phyloP scores from a whole-genome alignment of 176 grass and related monocot species.

The Oryza longistaminata region DNA sequence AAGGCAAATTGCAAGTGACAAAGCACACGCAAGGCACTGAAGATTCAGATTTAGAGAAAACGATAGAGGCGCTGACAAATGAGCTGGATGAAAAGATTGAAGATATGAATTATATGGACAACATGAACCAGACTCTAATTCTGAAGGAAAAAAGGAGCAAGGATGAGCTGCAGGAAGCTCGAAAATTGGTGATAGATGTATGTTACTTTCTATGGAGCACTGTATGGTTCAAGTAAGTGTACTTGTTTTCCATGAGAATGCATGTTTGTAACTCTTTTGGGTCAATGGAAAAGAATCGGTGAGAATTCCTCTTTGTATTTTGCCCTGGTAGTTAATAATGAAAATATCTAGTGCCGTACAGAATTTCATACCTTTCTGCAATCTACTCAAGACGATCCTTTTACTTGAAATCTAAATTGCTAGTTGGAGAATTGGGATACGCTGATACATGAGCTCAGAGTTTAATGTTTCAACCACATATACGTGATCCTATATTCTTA shows the following conservation, averaged over 20 bases:
- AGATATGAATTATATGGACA: conserved; percentile 57
- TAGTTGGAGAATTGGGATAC: not conserved
- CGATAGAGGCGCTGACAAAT: conserved; percentile 47
- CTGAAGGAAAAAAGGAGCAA: conserved; percentile 47
- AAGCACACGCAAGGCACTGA: conserved; percentile 54
- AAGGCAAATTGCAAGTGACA: conserved; percentile 57
- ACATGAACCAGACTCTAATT: conserved; percentile 49
- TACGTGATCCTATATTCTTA: not conserved
- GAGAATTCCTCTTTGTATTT: conserved; percentile 11
- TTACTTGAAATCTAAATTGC: not conserved
- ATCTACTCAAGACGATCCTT: not conserved
- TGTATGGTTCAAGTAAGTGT: not conserved
- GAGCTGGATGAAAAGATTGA: conserved; percentile 61
- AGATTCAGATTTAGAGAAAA: conserved; percentile 40
- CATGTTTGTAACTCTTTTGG: not conserved
- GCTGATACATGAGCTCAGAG: not conserved
- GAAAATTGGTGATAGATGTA: conserved; percentile 58
- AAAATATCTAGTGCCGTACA: conserved; percentile 1
- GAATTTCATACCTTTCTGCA: not conserved
- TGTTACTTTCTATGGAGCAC: conserved; percentile 1
- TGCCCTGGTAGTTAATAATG: not conserved
- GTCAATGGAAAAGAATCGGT: conserved; percentile 47
- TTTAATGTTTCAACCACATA: not conserved
- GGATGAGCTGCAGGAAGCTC: conserved; percentile 73
- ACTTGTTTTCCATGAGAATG: conserved; percentile 21